Base-by-base conservation (phyloP, 2,329 filamentous ascomycete genomes). In the Atkinsonella hypoxylon region DNA sequence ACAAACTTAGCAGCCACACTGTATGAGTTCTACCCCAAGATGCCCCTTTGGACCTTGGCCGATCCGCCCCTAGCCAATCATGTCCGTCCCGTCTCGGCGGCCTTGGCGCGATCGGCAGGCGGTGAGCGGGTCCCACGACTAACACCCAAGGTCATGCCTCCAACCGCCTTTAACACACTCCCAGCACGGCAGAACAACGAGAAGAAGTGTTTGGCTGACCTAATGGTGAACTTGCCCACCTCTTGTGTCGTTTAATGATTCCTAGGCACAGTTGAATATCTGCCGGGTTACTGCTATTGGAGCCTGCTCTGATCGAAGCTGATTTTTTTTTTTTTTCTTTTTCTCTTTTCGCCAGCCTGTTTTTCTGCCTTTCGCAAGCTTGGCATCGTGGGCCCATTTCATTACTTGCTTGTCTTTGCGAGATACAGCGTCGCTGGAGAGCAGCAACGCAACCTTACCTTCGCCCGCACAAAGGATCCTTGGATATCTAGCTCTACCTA, bases 91-190 rank as follows among this genome's bases (percentile, higher is more conserved):
- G 43, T 8, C n/a, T 39, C 41, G 54, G 45, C 42, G 42, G 31
- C 36, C 43, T 44, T 42, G n/a, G 47, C 52, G 45, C 41, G 55
- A 49, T 15, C 34, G 54, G 54, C 48, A 58, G 53, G 56, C 55
- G 55, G 57, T 56, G 55, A 54, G 50, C 46, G 41, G 49, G 39
- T 20, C 38, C 43, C 47, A 53, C 53, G 54, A 56, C 54, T 59
- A 57, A 58, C 53, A 50, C 52, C 39, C 32, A 18, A 31, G 44
- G 18, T 42, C 45, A 48, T 34, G 42, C 42, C 20, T 39, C 20
- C 36, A 42, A 11, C 22, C 39, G 17, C 26, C 46, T 18, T 26
- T 18, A 38, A 3, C 12, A 9, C 26, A 18, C 26, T 22, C 36
- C 31, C 12, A 18, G 18, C 20, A 40, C 30, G 20, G 44, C 38